Evolutionary conservation across 805 yeast species (phyloP), one percentile per base, ranked within the genome.

Genomic region (Spathaspora passalidarum): DNA sequence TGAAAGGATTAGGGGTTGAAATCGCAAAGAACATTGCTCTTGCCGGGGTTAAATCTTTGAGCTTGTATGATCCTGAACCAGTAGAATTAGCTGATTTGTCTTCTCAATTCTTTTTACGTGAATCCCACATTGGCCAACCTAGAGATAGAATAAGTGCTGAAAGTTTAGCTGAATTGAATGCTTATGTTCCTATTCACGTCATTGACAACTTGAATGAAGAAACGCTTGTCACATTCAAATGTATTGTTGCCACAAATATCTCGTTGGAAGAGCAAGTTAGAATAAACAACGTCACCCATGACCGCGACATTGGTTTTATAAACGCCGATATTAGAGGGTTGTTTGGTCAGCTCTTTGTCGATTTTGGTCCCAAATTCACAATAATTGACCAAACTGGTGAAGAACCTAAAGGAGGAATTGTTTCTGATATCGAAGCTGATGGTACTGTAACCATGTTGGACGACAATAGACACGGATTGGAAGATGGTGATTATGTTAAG

Each of bases 1-100:
- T 92, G 46, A 84, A 82, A 61, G 99, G 99, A 40, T 73, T 94
- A 40, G 99, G 99, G 59, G 79, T 88, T 37, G 99, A 94, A 69
- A 89, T 94, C 47, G 97, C 99, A 19, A 94, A 94, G 69, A 94
- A 94, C 66, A 89, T 94, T 46, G 95, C 96, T 0, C 75, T 94
- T 32, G 99, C 99, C 2, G 99, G 99, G 59, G 99, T 94, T 56
- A 94, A 94, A 71, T 84, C 96, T 7, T 72, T 94, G 56, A 74
- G 95, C 6, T 66, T 94, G 25, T 88, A 84, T 63, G 99, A 94
- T 61, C 96, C 96, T 10, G 73, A 72, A 16, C 78, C 81, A 1
- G 85, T 86, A 17, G 65, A 73, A 45, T 53, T 89, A 38, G 75
- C 68, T 43, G 98, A 94, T 64, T 75, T 94, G 47, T 87, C 96